phyloP scores from a whole-genome alignment of 805 yeast species.

The Candida broadrunensis region DNA sequence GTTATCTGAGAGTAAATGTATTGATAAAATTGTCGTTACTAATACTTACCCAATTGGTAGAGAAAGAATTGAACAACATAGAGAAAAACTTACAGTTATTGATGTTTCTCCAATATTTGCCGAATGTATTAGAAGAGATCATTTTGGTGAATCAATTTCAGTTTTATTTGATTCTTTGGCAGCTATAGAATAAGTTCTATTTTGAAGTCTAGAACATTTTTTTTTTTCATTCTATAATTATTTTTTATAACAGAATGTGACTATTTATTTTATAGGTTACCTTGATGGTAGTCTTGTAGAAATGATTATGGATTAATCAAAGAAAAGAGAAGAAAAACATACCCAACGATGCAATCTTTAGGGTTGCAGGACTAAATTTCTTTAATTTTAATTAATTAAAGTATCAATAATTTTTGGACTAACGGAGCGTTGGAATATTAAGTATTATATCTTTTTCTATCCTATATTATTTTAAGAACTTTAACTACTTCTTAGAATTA shows the following conservation, averaged over 20 bases:
- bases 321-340: neutral
- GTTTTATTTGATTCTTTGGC: constrained; percentile 88
- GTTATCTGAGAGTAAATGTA: constrained; percentile 72
- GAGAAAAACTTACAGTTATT: constrained; percentile 75
- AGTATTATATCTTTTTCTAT: neutral
- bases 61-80: constrained; percentile 47
- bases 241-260: neutral
- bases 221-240: neutral
- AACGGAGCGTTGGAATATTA: constrained; percentile 59
- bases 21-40: constrained; percentile 91
- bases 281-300: constrained; percentile 5
- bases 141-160: constrained; percentile 95
- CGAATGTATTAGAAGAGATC: constrained; percentile 98
- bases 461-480: neutral
- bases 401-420: constrained; percentile 36
- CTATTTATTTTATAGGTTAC: constrained; percentile 2
- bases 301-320: too few species aligned
- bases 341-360: constrained; percentile 52
- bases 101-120: constrained; percentile 96
- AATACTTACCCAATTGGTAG: constrained; percentile 89
- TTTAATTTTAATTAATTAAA: constrained; percentile 1
- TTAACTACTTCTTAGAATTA: neutral
- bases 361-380: constrained; percentile 50
- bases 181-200: constrained; percentile 34
- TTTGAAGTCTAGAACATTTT: neutral